Evolutionary conservation across 129 eudicot genomes (phyloP).

Genomic region (Sambucus nigra): DNA sequence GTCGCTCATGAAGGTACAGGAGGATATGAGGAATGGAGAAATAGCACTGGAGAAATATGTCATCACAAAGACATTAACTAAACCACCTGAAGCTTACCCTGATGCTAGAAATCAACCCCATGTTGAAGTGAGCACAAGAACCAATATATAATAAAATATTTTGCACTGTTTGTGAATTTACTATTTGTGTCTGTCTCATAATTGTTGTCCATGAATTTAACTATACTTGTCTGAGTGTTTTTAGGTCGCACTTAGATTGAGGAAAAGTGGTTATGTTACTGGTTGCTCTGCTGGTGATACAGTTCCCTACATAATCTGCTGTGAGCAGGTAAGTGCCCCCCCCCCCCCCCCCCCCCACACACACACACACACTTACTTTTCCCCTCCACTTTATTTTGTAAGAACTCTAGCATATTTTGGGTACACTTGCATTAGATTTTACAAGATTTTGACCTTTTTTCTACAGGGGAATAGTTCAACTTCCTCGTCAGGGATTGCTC

Average conservation of each 20-base stretch:
- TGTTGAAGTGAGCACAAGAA: slow-evolving; percentile 62
- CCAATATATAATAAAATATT: slow-evolving; percentile 1
- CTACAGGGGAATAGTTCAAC: slow-evolving; percentile 59
- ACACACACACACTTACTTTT: neutral
- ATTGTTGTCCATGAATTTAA: neutral
- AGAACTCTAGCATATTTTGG: neutral
- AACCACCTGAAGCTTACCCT: slow-evolving; percentile 97
- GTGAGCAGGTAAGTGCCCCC: slow-evolving; percentile 96
- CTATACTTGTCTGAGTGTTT: slow-evolving; percentile 5
- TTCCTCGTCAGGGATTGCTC: slow-evolving; percentile 79
- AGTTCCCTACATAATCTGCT: slow-evolving; percentile 85
- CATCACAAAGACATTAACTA: slow-evolving; percentile 84
- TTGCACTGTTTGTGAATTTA: neutral
- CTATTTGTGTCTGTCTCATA: slow-evolving; percentile 1
- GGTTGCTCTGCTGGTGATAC: slow-evolving; percentile 99
- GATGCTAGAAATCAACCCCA: slow-evolving; percentile 98
- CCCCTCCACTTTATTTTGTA: neutral
- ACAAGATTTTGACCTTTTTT: neutral
- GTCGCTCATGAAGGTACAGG: slow-evolving; percentile 82
- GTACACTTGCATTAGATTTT: neutral
- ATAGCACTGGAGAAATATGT: slow-evolving; percentile 82
- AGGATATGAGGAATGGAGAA: slow-evolving; percentile 92
- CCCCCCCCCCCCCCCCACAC: too few relatives aligned
- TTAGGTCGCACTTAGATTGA: slow-evolving; percentile 85
- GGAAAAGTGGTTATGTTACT: slow-evolving; percentile 68